A percentile compares a stretch with the other conserved stretches of the same genome.
Evolutionary conservation across 495 filamentous ascomycete species (phyloP).

Genomic region (Pseudomonodictys pantanalensis): DNA sequence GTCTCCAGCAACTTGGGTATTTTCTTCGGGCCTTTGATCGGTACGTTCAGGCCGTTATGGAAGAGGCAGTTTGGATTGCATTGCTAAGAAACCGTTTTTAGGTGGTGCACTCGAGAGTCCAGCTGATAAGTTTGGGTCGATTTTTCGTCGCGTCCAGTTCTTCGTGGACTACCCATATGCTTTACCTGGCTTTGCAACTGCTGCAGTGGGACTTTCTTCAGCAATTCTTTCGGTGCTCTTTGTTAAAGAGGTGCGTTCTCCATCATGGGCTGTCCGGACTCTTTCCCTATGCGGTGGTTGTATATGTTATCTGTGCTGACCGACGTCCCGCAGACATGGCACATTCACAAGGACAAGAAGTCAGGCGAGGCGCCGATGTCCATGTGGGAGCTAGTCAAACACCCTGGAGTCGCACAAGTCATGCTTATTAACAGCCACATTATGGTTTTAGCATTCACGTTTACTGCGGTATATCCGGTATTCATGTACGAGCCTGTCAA

Average conservation of each 20-base stretch:
- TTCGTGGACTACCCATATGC: slow-evolving; percentile 64
- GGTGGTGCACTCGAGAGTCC: slow-evolving; percentile 62
- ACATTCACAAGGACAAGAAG: slow-evolving; percentile 26
- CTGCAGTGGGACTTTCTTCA: slow-evolving; percentile 49
- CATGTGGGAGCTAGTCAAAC: slow-evolving; percentile 54
- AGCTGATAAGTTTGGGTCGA: slow-evolving; percentile 52
- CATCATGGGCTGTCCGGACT: slow-evolving; percentile 44
- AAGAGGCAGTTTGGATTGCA: not conserved
- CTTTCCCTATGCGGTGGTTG: too few relatives aligned
- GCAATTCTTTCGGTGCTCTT: slow-evolving; percentile 50
- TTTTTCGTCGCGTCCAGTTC: slow-evolving; percentile 55
- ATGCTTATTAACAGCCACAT: slow-evolving; percentile 58
- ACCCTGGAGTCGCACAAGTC: slow-evolving; percentile 61
- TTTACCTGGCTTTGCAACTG: slow-evolving; percentile 56
- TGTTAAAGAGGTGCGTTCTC: slow-evolving; percentile 49
- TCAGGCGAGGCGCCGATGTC: slow-evolving; percentile 42
- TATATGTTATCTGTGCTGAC: not conserved
- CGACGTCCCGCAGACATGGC: slow-evolving; percentile 32
- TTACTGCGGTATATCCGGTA: slow-evolving; percentile 61
- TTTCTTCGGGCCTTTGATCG: slow-evolving; percentile 63
- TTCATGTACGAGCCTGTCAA: slow-evolving; percentile 57
- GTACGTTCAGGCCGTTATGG: slow-evolving; percentile 25
- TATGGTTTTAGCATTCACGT: slow-evolving; percentile 61
- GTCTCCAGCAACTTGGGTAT: slow-evolving; percentile 68
- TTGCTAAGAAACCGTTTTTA: slow-evolving; percentile 14